These are phyloP conservation scores for Acanthamoeba triangularis DNA, from an alignment of 208 protist species.

Conservation along the genomic window DNA sequence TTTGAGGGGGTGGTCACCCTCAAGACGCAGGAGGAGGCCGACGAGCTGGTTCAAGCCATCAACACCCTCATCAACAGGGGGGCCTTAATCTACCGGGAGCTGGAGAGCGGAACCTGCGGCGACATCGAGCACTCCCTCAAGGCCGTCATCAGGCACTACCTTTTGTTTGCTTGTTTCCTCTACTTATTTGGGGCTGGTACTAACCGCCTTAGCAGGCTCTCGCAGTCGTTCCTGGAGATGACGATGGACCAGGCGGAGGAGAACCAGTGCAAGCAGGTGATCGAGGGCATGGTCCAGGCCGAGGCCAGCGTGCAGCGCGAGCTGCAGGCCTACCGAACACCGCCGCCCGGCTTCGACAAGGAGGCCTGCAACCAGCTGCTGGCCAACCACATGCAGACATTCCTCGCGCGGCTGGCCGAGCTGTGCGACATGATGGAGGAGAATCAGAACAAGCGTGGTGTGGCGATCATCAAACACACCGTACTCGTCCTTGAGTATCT, in stretches of 20 bases:
- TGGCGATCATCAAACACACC: not conserved
- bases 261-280: not conserved
- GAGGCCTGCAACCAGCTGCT: not conserved
- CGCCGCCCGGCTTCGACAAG: not conserved
- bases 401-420: not conserved
- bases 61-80: not conserved
- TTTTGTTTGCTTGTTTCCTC: not conserved
- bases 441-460: not conserved
- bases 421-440: conserved; percentile 1
- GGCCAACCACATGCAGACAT: not conserved
- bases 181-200: not conserved
- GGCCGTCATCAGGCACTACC: not conserved
- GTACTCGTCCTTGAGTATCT: not conserved
- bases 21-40: not conserved
- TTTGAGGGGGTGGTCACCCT: not conserved
- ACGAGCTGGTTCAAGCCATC: not conserved
- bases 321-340: not conserved
- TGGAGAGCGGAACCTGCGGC: not conserved
- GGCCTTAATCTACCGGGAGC: not conserved
- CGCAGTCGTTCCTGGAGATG: not conserved
- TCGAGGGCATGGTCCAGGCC: not conserved
- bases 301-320: not conserved
- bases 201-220: not conserved
- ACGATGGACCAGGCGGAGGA: not conserved
- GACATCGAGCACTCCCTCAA: not conserved